Conservation (phyloP, 2,329 filamentous ascomycete genomes). For the Cercospora nicotianae region DNA sequence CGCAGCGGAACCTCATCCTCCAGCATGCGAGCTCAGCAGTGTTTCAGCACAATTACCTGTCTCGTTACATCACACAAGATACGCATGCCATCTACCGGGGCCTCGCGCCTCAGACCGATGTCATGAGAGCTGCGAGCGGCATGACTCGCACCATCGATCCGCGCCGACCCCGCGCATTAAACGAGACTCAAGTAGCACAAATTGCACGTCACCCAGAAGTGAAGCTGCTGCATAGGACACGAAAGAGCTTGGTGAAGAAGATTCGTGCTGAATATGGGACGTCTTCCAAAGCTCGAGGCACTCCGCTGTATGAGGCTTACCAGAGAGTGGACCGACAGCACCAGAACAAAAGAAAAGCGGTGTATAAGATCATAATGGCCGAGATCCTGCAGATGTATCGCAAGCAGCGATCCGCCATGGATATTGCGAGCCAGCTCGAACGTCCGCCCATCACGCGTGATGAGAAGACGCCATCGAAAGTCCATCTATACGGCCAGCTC, state of each 20-base stretch:
- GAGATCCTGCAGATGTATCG: conserved; percentile 1
- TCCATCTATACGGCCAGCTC: background rate
- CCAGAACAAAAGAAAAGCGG: background rate
- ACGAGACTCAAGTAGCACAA: conserved; percentile 6
- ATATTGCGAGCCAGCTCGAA: conserved; percentile 10
- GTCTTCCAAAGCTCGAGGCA: background rate
- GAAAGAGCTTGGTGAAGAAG: background rate
- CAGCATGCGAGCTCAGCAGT: conserved; percentile 1
- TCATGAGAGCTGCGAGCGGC: conserved; percentile 5
- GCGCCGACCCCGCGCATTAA: background rate
- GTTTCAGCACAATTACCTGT: conserved; percentile 1
- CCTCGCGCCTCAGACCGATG: background rate
- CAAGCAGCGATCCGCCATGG: conserved; percentile 3
- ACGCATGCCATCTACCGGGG: background rate
- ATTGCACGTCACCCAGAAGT: conserved; percentile 2
- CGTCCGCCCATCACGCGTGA: background rate
- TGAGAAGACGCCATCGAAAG: background rate
- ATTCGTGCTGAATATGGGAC: background rate
- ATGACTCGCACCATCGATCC: conserved; percentile 10
- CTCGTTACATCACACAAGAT: background rate
- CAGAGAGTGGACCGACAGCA: conserved; percentile 9
- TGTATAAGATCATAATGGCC: conserved; percentile 7
- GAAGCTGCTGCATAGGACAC: background rate
- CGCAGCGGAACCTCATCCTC: conserved; percentile 1
- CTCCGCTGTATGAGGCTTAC: conserved; percentile 5